Percentiles rank a stretch among this genome's conserved stretches.
Evolutionary conservation across 208 protist genomes (phyloP).

Genomic region (Trypanosoma theileri): DNA sequence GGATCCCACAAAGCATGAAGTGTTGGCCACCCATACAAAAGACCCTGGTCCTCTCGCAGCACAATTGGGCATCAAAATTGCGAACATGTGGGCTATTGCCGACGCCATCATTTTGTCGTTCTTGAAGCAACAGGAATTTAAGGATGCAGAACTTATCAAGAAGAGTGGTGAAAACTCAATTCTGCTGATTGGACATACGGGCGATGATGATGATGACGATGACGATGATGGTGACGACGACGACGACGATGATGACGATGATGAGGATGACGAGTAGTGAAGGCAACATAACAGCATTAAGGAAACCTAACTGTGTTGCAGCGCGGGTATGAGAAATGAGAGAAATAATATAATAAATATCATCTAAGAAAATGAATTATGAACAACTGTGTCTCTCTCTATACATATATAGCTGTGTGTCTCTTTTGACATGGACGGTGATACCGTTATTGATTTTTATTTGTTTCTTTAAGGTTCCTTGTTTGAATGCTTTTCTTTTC

Average conservation of each 20-base stretch:
- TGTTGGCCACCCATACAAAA: constrained; percentile 65
- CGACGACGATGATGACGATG: constrained; percentile 44
- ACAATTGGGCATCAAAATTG: constrained; percentile 66
- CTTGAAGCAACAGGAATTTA: constrained; percentile 44
- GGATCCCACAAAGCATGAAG: constrained; percentile 51
- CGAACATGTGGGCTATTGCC: constrained; percentile 80
- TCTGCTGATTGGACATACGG: constrained; percentile 38
- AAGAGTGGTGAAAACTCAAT: constrained; percentile 38
- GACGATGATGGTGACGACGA: constrained; percentile 78
- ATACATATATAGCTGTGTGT: constrained; percentile 7
- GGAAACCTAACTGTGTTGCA: too few relatives aligned
- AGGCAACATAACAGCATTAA: too few relatives aligned
- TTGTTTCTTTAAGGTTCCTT: neutral
- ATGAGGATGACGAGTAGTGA: constrained; percentile 26
- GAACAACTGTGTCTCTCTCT: neutral
- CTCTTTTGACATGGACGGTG: neutral
- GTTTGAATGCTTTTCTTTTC: neutral
- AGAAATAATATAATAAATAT: neutral
- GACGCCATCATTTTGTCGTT: constrained; percentile 71
- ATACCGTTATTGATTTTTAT: too few relatives aligned
- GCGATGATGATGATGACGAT: constrained; percentile 67
- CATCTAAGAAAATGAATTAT: neutral
- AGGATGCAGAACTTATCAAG: constrained; percentile 62
- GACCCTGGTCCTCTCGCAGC: constrained; percentile 48
- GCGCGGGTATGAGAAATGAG: neutral